Percentiles rank a stretch among this genome's conserved stretches.
phyloP scores from a whole-genome alignment of 768 basidiomycete genomes.

The Gyrodon lividus region DNA sequence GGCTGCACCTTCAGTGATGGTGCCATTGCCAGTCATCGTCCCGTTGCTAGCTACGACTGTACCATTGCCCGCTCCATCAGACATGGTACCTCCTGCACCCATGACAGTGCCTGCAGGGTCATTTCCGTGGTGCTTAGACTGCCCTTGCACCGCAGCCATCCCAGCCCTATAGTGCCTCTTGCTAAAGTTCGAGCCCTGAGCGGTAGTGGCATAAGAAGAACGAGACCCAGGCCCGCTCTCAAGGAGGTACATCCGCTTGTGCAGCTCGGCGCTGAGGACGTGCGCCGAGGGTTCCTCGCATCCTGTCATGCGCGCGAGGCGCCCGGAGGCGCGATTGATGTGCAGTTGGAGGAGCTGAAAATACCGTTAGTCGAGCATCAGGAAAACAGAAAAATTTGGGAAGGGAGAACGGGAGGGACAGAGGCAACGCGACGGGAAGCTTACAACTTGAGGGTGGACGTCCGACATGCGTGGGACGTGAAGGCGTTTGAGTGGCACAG shows the following conservation, averaged over 20 bases:
- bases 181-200: constrained; percentile 7
- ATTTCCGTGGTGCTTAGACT: neutral
- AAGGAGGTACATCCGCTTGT: constrained; percentile 40
- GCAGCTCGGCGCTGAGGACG: constrained; percentile 45
- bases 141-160: neutral
- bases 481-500: constrained; percentile 41
- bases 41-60: constrained; percentile 1
- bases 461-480: constrained; percentile 27
- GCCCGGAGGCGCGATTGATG: constrained; percentile 61
- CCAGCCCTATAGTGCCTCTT: constrained; percentile 11
- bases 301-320: constrained; percentile 69
- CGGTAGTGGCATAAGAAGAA: neutral
- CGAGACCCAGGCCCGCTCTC: constrained; percentile 26
- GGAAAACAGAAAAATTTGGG: neutral
- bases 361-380: neutral
- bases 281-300: constrained; percentile 48
- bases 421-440: constrained; percentile 15
- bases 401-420: neutral
- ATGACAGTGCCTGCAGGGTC: neutral
- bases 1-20: constrained; percentile 10
- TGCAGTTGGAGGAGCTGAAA: constrained; percentile 64
- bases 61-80: constrained; percentile 1
- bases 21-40: constrained; percentile 8
- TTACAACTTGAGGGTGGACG: constrained; percentile 44
- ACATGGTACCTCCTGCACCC: neutral